Percentiles rank a stretch among this genome's conserved stretches.
Evolutionary conservation across 495 filamentous ascomycete species (phyloP).

Genomic region (Bryoglossum gracile): DNA sequence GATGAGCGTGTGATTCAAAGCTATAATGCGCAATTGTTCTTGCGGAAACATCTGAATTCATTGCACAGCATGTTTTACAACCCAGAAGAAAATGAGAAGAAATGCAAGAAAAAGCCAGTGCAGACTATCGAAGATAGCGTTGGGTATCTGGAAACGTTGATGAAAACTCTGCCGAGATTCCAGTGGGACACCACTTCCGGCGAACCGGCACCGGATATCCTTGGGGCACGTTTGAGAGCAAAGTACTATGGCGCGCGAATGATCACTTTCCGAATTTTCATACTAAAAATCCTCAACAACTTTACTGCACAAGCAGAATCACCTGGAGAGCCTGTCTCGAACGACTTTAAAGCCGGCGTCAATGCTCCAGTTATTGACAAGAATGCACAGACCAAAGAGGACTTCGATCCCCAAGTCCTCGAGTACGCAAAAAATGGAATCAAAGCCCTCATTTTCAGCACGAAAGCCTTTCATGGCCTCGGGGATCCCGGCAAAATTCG

Average conservation of each 20-base stretch:
- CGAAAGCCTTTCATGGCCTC: conserved; percentile 73
- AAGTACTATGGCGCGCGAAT: conserved; percentile 93
- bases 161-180: neutral
- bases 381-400: conserved; percentile 19
- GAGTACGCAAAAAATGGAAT: conserved; percentile 52
- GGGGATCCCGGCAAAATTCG: conserved; percentile 44
- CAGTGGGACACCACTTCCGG: conserved; percentile 57
- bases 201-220: conserved; percentile 64
- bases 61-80: conserved; percentile 78
- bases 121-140: too few species aligned
- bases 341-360: conserved; percentile 20
- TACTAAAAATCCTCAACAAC: conserved; percentile 56
- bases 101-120: too few species aligned
- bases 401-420: conserved; percentile 43
- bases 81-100: conserved; percentile 31
- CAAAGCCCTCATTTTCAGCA: conserved; percentile 73
- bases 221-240: conserved; percentile 75
- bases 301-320: conserved; percentile 29
- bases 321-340: conserved; percentile 7
- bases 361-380: conserved; percentile 26
- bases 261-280: conserved; percentile 79
- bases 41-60: conserved; percentile 78
- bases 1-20: conserved; percentile 58
- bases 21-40: conserved; percentile 78
- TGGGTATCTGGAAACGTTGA: too few species aligned